These are phyloP conservation scores for Carex parvula DNA, from an alignment of 176 grass and related monocot species.

Conservation along the genomic window DNA sequence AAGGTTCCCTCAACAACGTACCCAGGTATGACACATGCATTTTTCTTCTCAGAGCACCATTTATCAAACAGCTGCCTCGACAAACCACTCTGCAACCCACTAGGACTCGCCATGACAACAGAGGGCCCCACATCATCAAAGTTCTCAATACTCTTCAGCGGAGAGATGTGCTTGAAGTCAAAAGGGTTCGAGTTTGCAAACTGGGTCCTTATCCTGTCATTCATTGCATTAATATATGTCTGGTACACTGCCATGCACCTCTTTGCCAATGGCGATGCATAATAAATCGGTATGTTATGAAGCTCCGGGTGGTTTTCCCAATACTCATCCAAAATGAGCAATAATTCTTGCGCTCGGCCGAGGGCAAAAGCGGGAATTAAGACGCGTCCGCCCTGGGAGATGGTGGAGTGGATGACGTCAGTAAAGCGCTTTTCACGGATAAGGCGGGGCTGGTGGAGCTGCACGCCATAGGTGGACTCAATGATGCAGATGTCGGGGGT, in stretches of 20 bases:
- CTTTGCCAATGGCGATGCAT: slow-evolving; percentile 91
- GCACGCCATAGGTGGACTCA: slow-evolving; percentile 84
- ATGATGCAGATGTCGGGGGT: slow-evolving; percentile 95
- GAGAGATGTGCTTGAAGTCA: slow-evolving; percentile 79
- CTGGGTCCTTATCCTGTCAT: slow-evolving; percentile 86
- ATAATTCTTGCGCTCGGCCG: slow-evolving; percentile 80
- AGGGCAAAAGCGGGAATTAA: slow-evolving; percentile 94
- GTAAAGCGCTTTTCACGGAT: slow-evolving; percentile 87
- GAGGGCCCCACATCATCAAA: slow-evolving; percentile 88
- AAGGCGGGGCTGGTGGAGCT: slow-evolving; percentile 69
- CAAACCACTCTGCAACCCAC: slow-evolving; percentile 75
- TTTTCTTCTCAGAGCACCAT: slow-evolving; percentile 95
- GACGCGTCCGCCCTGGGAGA: slow-evolving; percentile 69
- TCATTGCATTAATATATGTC: slow-evolving; percentile 98
- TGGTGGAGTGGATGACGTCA: slow-evolving; percentile 70
- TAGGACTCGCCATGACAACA: slow-evolving; percentile 87
- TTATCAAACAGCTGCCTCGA: slow-evolving; percentile 93
- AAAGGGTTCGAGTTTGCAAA: slow-evolving; percentile 90
- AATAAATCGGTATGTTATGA: slow-evolving; percentile 94
- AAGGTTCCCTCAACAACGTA: slow-evolving; percentile 87
- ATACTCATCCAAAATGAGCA: slow-evolving; percentile 94
- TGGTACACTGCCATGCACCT: slow-evolving; percentile 96
- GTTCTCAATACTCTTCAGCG: slow-evolving; percentile 90
- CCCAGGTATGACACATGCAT: slow-evolving; percentile 83
- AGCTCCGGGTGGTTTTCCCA: slow-evolving; percentile 94